A percentile compares a stretch with the other conserved stretches of the same genome.
Evolutionary conservation across 2,329 filamentous ascomycete genomes (phyloP).

Genomic region (Clonostachys byssicola): DNA sequence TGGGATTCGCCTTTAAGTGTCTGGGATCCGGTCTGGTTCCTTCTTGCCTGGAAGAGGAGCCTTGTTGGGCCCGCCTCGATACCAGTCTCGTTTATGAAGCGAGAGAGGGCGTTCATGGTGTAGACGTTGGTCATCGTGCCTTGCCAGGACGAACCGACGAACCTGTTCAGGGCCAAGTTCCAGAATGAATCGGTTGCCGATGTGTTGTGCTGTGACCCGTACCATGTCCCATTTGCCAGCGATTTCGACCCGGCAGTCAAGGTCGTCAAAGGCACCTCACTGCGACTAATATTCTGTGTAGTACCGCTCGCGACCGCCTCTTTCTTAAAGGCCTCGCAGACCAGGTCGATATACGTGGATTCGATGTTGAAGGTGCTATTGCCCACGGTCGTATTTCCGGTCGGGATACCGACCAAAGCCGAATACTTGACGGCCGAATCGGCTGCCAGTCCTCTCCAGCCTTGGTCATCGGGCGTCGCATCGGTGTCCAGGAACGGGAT

Average conservation of each 20-base stretch:
- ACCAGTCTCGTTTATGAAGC: neutral
- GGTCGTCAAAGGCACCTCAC: too few species aligned
- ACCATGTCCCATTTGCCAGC: too few species aligned
- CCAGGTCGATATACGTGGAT: conserved; percentile 3
- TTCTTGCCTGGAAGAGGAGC: neutral
- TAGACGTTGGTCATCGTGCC: too few species aligned
- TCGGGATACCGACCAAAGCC: neutral
- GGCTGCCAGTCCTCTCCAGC: too few species aligned
- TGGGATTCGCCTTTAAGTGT: neutral
- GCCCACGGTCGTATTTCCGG: neutral
- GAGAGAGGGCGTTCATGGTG: neutral
- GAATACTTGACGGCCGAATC: neutral
- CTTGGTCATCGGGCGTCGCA: too few species aligned
- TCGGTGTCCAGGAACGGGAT: conserved; percentile 9
- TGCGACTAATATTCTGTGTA: too few species aligned
- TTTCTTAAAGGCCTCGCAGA: neutral
- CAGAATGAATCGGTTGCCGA: too few species aligned
- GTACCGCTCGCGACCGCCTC: too few species aligned
- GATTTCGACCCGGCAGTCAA: too few species aligned
- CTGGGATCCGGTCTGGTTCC: neutral
- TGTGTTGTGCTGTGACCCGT: too few species aligned
- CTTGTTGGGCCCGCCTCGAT: neutral
- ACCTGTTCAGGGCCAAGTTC: too few species aligned
- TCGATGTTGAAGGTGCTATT: conserved; percentile 4
- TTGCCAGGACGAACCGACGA: too few species aligned